Evolutionary conservation across 345 rosid genomes (phyloP), one percentile per base, ranked within the genome.

Genomic region (Aquilaria malaccensis): DNA sequence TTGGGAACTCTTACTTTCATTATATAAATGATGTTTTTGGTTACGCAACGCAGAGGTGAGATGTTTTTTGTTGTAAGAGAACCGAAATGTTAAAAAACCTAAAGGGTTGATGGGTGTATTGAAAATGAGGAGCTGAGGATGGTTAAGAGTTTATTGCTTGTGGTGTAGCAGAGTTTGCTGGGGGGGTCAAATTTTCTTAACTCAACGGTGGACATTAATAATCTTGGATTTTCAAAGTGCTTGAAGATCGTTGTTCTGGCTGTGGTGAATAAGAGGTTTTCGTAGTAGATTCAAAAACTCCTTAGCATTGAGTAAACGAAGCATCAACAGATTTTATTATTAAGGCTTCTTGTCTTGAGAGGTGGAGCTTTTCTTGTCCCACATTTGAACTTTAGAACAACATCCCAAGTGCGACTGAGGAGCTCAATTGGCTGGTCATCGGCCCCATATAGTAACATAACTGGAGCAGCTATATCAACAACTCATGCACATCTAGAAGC

Each of bases 141-240:
- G 31, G 72, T 94, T 65, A 83, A 84, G 76, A 81, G 76, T 45
- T 11, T 90, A 72, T 32, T 88, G 73, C 76, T 82, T 11, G 88
- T 86, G 53, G 68, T 94, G 45, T 96, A 90, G 64, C 90, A 88
- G 65, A 82, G 72, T 63, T 79, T 91, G 0, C 62, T 84, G 75
- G 95, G 88, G 50, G 91, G 79, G 11, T 71, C 90, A 81, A 65
- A 90, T 56, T 75, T 85, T 12, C 90, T 88, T 55, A 95, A 86
- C 81, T 81, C 95, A 0, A 90, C 88, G 96, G 95, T 90, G 66
- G 75, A 85, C 76, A 85, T 90, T 65, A 79, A 85, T 75, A 97
- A 90, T 76, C 76, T 94, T 52, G 91, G 86, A 7, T 88, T 86
- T 67, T 69, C 79, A 2, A 95, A 88, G 6, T 94, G 95, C 63